Evolutionary conservation across 2,329 filamentous ascomycete species (phyloP), one percentile per base, ranked within the genome.

Genomic region (Metarhizium robertsii): DNA sequence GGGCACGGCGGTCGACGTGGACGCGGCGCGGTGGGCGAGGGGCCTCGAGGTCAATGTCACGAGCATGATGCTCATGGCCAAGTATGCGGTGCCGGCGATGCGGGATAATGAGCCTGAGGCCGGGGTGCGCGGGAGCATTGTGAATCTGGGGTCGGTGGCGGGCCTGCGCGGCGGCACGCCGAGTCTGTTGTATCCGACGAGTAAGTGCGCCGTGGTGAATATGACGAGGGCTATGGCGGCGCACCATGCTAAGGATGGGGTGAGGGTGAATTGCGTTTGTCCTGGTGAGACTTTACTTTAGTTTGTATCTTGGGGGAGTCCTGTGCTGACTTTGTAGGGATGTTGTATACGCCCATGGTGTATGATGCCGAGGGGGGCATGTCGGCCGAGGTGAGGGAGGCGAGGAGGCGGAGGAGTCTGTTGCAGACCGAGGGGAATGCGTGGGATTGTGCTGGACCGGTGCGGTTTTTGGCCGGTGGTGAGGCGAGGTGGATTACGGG

Each of bases 191-290:
- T 78, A 78, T 49, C 75, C 75, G 6, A 77, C 75, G 0, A 71
- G 68, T 57, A 78, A 78, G 56, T 75, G 75, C 1, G 75, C 75
- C 0, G 71, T 79, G 1, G 69, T 79, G 2, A 74, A 79, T 29
- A 78, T 79, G 76, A 79, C 77, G 1, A 62, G 75, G 1, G 74
- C 76, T 1, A 79, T 79, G 76, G 76, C 77, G 1, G 73, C 74
- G 1, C 73, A 79, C 36, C 76, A 79, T 59, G 76, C 69, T 4
- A 55, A 61, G 20, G 67, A 75, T 2, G 71, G 72, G 4, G 76
- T 79, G 18, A 66, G 75, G 6, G 76, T 79, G 2, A 79, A 79
- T 48, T 78, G 76, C 25, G 75, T 79, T 0, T 76, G 73, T 58
- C 75, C 25, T 1, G 25, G 25, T 25, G 25, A 25, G 25, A 4